Base-by-base conservation (phyloP, 1,284 basidiomycete genomes). In the Apiotrichum montevideense region DNA sequence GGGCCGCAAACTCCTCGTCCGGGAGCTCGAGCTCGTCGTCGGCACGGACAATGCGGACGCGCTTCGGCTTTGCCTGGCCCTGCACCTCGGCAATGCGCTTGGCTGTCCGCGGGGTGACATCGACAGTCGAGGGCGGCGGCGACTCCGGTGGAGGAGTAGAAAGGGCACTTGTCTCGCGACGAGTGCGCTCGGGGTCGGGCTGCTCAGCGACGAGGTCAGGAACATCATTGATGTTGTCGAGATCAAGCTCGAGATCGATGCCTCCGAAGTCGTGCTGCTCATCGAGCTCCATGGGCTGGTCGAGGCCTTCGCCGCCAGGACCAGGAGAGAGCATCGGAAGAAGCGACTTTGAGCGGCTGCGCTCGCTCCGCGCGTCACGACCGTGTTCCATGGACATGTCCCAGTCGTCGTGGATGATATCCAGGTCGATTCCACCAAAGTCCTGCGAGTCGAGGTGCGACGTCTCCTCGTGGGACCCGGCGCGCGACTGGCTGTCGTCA, bases 361-460 rank as follows among this genome's bases (percentile, higher is more conserved):
- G 53, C 32, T 42, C 43, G 41, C 58, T 58, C 44, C 9, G 9
- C 83, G 85, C 86, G 64, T 89, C 86, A 76, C 87, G 86, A 63
- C 86, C 87, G 37, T 86, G 80, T 63, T 86, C 88, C 44, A 89
- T 63, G 15, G 54, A 55, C 55, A 51, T 44, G 50, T 60, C 57
- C 43, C 85, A 87, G 63, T 66, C 65, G 37, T 69, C 68, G 29
- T 71, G 54, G 53, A 69, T 63, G 15, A 75, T 56, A 8, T 68
- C 74, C 3, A 76, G 65, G 52, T 77, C 73, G 34, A 76, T 65
- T 9, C 70, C 71, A 1, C 65, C 64, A 68, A 86, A 92, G 71
- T 92, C 88, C 70, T 90, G 87, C 1, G 88, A 90, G 42, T 88
- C 90, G 64, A 93, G 88, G 45, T 88, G 88, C 47, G 68, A 71